Evolutionary conservation across 2,329 filamentous ascomycete species (phyloP), one percentile per base, ranked within the genome.

Genomic region (Penicillium sp.): DNA sequence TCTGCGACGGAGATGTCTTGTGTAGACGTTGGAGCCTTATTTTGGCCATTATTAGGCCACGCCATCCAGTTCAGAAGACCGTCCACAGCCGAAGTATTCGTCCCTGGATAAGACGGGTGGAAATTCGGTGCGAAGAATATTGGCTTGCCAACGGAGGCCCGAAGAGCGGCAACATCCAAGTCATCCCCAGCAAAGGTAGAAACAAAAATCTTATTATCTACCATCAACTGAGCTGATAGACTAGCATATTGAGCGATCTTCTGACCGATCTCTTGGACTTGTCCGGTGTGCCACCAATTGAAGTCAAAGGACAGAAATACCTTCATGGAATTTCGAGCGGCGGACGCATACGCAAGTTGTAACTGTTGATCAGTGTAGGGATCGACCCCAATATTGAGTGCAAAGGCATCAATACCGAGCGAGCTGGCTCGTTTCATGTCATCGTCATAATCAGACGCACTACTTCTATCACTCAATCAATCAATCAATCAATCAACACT

Each of bases 271-370:
- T 73, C 73, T 5, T 71, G 72, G 0, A 78, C 77, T 44, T 82
- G 72, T 8, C 68, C 61, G 3, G 69, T 68, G 30, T 70, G 60
- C 73, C 78, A 83, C 79, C 81, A 81, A 73, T 84, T 84, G 70
- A 84, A 85, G 73, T 86, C 84, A 63, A 86, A 86, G 1, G 84
- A 86, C 62, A 86, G 80, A 58, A 86, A 85, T 15, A 85, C 81
- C 58, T 84, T 84, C 78, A 86, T 83, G 53, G 74, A 72, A 59
- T 76, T 74, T 6, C 74, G 75, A 13, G 78, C 76, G 2, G 83
- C 82, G 0, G 82, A 83, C 17, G 80, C 72, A 62, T 84, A 85
- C 0, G 84, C 83, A 33, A 76, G 79, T 0, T 68, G 72, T 3
- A 85, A 79, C 68, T 85, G 82, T 19, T 76, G 66, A 54, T 83